These are phyloP conservation scores for Didymella segeticola DNA, from an alignment of 2,329 filamentous ascomycete species.

Conservation along the genomic window DNA sequence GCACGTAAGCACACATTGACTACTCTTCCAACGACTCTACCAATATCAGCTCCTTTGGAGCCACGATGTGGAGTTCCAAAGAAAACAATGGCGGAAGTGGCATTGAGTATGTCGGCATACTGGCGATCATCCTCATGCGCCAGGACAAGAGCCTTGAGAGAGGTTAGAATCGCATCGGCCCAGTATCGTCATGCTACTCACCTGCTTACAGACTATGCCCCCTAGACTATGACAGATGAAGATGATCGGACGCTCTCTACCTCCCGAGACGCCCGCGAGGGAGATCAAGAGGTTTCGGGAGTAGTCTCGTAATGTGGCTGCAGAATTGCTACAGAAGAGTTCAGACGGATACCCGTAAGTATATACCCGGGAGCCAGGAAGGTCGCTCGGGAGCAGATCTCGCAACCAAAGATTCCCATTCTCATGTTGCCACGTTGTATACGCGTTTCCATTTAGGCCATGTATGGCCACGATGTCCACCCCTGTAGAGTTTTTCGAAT, in stretches of 20 bases:
- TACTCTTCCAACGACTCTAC: background rate
- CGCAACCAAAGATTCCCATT: background rate
- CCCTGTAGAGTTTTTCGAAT: background rate
- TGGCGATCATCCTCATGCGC: background rate
- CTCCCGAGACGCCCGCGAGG: background rate
- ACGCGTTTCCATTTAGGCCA: background rate
- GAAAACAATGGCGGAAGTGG: background rate
- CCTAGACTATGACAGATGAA: background rate
- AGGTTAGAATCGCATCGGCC: background rate
- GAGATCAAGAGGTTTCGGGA: background rate
- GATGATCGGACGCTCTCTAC: background rate
- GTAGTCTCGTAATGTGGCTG: constrained; percentile 1
- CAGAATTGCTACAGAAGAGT: background rate
- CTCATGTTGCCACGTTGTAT: background rate
- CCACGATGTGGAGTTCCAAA: background rate
- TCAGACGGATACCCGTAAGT: constrained; percentile 2
- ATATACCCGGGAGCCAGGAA: background rate
- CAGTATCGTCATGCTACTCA: background rate
- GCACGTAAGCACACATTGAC: background rate
- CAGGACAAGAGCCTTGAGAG: background rate
- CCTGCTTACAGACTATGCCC: background rate
- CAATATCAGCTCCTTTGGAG: background rate
- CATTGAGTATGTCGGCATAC: background rate
- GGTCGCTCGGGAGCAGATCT: background rate
- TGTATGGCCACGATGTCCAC: background rate